phyloP scores from a whole-genome alignment of 768 basidiomycete species.

The Dictyophora rubrovolvata region DNA sequence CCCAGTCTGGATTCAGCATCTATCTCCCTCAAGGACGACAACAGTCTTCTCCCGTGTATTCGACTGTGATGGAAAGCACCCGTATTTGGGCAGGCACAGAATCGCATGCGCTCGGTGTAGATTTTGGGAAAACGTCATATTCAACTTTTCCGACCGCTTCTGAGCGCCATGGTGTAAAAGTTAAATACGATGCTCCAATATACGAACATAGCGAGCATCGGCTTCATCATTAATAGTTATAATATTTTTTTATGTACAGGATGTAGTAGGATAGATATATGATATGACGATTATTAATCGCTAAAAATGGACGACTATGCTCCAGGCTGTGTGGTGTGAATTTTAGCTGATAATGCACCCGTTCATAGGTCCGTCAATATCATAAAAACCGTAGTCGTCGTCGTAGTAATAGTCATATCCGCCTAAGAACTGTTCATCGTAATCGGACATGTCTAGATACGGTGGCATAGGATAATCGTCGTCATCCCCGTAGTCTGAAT shows the following conservation, averaged over 20 bases:
- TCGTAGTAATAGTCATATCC: not conserved
- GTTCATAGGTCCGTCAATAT: not conserved
- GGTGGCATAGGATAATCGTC: not conserved
- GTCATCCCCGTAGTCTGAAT: not conserved
- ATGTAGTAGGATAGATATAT: not conserved
- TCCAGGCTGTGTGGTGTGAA: not conserved
- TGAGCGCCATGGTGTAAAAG: not conserved
- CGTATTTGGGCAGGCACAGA: slow-evolving; percentile 73
- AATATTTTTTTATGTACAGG: not conserved
- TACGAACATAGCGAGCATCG: slow-evolving; percentile 1
- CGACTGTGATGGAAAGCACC: slow-evolving; percentile 62
- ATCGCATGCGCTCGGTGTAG: slow-evolving; percentile 65
- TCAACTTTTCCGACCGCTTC: slow-evolving; percentile 43
- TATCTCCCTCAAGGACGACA: slow-evolving; percentile 48
- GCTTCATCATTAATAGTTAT: not conserved
- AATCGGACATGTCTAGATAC: not conserved
- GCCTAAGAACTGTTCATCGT: not conserved
- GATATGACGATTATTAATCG: too few species aligned
- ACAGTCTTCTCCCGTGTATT: slow-evolving; percentile 60
- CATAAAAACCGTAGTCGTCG: not conserved
- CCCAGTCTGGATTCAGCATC: slow-evolving; percentile 60
- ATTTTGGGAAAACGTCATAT: slow-evolving; percentile 57
- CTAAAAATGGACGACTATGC: not conserved
- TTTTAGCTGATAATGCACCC: not conserved
- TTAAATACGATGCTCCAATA: not conserved